Percentiles rank a stretch among this genome's conserved stretches.
Conservation (phyloP, 1,284 basidiomycete species). For the Puccinia novopanici region DNA sequence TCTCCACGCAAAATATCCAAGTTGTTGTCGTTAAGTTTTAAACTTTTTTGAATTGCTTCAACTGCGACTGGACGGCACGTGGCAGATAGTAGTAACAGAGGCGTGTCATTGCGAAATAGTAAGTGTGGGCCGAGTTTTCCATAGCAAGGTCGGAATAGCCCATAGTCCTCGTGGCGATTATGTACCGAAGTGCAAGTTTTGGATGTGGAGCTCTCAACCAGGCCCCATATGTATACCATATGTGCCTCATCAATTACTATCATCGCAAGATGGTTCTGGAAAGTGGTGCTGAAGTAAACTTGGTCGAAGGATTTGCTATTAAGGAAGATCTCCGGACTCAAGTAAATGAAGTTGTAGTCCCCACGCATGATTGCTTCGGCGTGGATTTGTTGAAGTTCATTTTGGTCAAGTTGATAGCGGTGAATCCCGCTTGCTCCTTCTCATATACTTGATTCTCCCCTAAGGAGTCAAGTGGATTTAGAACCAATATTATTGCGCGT, state of each 20-base stretch:
- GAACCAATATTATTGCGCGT: neutral
- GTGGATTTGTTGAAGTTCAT: neutral
- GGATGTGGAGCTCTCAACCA: neutral
- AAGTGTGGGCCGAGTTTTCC: neutral
- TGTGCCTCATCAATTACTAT: neutral
- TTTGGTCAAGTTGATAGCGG: neutral
- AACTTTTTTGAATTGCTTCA: no score
- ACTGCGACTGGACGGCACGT: no score
- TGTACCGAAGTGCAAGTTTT: no score
- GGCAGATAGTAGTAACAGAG: no score
- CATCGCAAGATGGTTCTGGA: neutral
- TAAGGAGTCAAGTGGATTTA: neutral
- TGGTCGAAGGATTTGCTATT: neutral
- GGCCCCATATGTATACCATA: neutral
- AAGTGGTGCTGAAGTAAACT: neutral
- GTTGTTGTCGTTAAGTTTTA: no score
- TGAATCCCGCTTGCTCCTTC: neutral
- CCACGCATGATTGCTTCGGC: neutral
- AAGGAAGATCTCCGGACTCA: neutral
- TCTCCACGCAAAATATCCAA: no score
- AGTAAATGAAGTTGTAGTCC: neutral
- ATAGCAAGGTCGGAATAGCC: neutral
- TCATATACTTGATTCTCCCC: neutral
- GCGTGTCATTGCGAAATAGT: no score
- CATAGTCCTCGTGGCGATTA: neutral